Evolutionary conservation across 2,329 filamentous ascomycete genomes (phyloP), one percentile per base, ranked within the genome.

Genomic region (Fusarium xyrophilum): DNA sequence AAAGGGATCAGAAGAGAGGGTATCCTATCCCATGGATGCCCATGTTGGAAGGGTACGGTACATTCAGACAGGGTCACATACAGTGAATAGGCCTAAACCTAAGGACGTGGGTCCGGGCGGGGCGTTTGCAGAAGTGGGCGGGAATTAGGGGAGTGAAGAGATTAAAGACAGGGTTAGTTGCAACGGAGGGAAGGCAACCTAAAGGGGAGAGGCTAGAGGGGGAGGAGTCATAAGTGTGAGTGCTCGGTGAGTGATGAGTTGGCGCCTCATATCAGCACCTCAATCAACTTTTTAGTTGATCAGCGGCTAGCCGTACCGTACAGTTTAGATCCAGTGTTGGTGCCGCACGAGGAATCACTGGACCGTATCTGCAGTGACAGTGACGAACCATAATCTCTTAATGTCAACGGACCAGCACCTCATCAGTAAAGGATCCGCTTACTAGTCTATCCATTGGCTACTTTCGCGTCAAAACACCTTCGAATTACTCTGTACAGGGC

Each of bases 71-170:
- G 54, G 62, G 62, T 60, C 54, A 32, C 61, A 65, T 54, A 36
- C 60, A 59, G 46, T 63, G 58, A 57, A 48, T 38, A 63, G 59
- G 33, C 38, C 58, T 62, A 63, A 63, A 62, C 62, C 47, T 46
- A 28, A 62, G 40, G 54, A 60, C 42, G 62, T 65, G 62, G 62
- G 61, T 65, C 62, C 33, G 42, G 62, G 62, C 47, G 62, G 62
- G 62, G 62, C 62, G 62, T 65, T 61, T 65, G 62, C 62, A 65
- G 61, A 65, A 48, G 54, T 56, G 35, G 62, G 61, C 62, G 61
- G 62, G 62, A 65, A 65, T 65, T 65, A 65, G 61, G 62, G 62
- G 62, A 65, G 62, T 65, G 62, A 65, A 60, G 62, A 65, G 61
- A 65, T 65, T 65, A 65, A 65, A 65, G 42, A n/a, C 35, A 54